phyloP scores from a whole-genome alignment of 495 filamentous ascomycete species.

The Podospora pseudopauciseta region DNA sequence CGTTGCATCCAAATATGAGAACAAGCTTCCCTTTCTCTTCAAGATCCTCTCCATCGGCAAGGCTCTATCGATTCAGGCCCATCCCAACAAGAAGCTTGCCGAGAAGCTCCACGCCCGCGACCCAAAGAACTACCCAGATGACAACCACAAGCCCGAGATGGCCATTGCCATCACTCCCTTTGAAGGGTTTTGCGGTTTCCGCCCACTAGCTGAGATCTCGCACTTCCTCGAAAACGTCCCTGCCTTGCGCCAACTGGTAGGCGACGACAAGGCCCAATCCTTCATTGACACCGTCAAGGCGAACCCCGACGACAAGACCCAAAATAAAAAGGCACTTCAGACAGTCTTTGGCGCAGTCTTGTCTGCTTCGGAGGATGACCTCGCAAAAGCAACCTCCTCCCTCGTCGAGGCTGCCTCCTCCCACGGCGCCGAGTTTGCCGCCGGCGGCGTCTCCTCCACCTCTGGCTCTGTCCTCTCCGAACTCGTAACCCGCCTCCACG shows the following conservation, averaged over 20 bases:
- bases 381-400: constrained; percentile 60
- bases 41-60: constrained; percentile 94
- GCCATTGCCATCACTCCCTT: constrained; percentile 95
- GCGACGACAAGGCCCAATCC: constrained; percentile 59
- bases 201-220: constrained; percentile 77
- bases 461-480: constrained; percentile 67
- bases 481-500: constrained; percentile 69
- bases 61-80: constrained; percentile 93
- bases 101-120: constrained; percentile 82
- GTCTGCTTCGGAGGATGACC: constrained; percentile 62
- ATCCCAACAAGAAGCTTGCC: constrained; percentile 96
- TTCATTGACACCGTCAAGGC: constrained; percentile 67
- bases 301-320: constrained; percentile 54
- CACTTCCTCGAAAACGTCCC: constrained; percentile 77
- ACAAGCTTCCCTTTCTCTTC: constrained; percentile 90
- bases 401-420: constrained; percentile 69
- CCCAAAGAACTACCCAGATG: constrained; percentile 94
- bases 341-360: constrained; percentile 72
- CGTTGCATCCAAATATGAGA: constrained; percentile 55
- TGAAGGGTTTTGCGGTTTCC: constrained; percentile 93
- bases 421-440: constrained; percentile 59
- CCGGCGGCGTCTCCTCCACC: constrained; percentile 56
- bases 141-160: constrained; percentile 99
- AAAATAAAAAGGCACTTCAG: constrained; percentile 80
- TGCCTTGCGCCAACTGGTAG: constrained; percentile 71